phyloP scores from a whole-genome alignment of 768 basidiomycete species.

The Galerina marginata region DNA sequence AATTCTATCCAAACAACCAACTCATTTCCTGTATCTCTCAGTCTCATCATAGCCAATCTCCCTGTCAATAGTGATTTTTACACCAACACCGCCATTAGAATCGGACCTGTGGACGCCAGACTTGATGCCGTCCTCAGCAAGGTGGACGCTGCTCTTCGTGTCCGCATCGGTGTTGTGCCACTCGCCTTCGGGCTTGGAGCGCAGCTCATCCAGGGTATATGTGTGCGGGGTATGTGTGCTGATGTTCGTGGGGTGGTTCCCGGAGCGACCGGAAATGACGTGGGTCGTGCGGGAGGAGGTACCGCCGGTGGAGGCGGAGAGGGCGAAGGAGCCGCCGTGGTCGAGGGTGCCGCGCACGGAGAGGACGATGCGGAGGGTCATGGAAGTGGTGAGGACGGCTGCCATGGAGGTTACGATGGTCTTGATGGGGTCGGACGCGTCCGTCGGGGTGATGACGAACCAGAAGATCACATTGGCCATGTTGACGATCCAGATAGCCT shows the following conservation, averaged over 20 bases:
- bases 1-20: neutral
- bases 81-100: conserved; percentile 40
- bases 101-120: neutral
- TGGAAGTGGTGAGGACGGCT: conserved; percentile 84
- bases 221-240: conserved; percentile 47
- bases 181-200: conserved; percentile 50
- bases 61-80: conserved; percentile 63
- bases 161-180: conserved; percentile 46
- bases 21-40: conserved; percentile 18
- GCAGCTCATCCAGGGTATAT: conserved; percentile 61
- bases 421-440: conserved; percentile 66
- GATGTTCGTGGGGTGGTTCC: conserved; percentile 37
- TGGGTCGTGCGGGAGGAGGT: conserved; percentile 57
- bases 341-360: conserved; percentile 78
- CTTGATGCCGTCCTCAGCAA: conserved; percentile 17
- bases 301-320: conserved; percentile 49
- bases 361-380: conserved; percentile 88
- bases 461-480: conserved; percentile 86
- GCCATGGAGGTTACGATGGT: conserved; percentile 87
- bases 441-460: conserved; percentile 80
- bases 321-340: conserved; percentile 71
- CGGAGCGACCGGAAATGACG: conserved; percentile 41
- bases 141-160: conserved; percentile 46
- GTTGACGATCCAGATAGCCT: conserved; percentile 82
- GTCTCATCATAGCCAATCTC: conserved; percentile 56